Evolutionary conservation across 2,329 filamentous ascomycete species (phyloP), one percentile per base, ranked within the genome.

Genomic region (Acrocalymma vagum): DNA sequence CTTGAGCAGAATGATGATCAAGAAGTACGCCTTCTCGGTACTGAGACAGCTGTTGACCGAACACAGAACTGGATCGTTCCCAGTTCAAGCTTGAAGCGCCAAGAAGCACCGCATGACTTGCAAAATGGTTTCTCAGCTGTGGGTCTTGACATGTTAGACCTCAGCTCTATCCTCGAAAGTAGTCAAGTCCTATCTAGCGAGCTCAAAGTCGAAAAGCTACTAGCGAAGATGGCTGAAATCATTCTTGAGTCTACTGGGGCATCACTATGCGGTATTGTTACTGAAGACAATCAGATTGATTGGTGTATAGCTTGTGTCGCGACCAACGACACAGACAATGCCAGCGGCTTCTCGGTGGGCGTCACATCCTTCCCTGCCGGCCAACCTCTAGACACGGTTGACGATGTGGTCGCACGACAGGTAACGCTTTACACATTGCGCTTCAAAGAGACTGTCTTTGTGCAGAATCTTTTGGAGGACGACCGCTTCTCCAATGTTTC

Each of bases 181-280:
- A 90, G 86, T 8, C 88, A 91, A 62, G 81, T 92, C 28, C 85
- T 93, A 28, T 92, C 88, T 4, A 91, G 87, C 11, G 86, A 91
- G 34, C 71, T 93, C 9, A 81, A 87, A 51, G 82, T 92, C 9
- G 87, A 92, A 50, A 81, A 86, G 55, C 77, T 93, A 4, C 78
- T 92, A 46, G 85, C 86, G 58, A 91, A 88, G 27, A 90, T 93
- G 83, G 89, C 87, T 54, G 84, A 90, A 47, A 88, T 92, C 48
- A 89, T 92, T 32, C 69, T 92, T 17, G 86, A 91, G 53, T 90
- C 86, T 0, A 90, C 87, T 35, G 87, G 87, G 25, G 87, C 86
- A 7, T 86, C 86, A 2, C 75, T 87, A 5, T 87, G 86, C 13
- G 87, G 86, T 10, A 87, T 93, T 37, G 78, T 90, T 15, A 83